Percentiles rank a stretch among this genome's conserved stretches.
Conservation (phyloP, 805 yeast species). For the Peterozyma toletana region DNA sequence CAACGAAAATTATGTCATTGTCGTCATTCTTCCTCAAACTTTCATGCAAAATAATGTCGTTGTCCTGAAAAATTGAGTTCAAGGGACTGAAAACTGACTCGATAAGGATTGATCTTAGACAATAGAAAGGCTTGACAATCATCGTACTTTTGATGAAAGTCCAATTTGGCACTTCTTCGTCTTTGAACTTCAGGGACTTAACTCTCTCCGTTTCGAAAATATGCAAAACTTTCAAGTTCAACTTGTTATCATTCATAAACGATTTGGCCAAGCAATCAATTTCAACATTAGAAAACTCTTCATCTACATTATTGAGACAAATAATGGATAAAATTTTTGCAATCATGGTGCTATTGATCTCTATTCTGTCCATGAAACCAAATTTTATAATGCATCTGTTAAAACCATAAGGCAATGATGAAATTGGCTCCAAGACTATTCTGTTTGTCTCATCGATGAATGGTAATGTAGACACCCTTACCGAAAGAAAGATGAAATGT, state of each 20-base stretch:
- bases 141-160: too few relatives aligned
- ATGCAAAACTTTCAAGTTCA: slow-evolving; percentile 17
- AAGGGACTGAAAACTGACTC: too few relatives aligned
- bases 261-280: slow-evolving; percentile 7
- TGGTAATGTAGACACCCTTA: slow-evolving; percentile 35
- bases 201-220: slow-evolving; percentile 18
- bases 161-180: too few relatives aligned
- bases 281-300: slow-evolving; percentile 11
- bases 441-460: slow-evolving; percentile 30
- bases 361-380: slow-evolving; percentile 39
- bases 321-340: slow-evolving; percentile 12
- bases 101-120: too few relatives aligned
- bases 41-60: too few relatives aligned
- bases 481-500: slow-evolving; percentile 34
- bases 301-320: slow-evolving; percentile 6
- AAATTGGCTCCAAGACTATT: slow-evolving; percentile 29
- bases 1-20: too few relatives aligned
- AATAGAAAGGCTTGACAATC: too few relatives aligned
- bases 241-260: slow-evolving; percentile 6
- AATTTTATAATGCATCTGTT: slow-evolving; percentile 40
- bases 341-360: slow-evolving; percentile 14
- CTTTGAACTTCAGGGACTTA: slow-evolving; percentile 6
- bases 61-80: too few relatives aligned
- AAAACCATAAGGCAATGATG: slow-evolving; percentile 30
- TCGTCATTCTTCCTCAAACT: too few relatives aligned